These are phyloP conservation scores for Pythium aquatile DNA, from an alignment of 352 stramenopile species.

Conservation along the genomic window DNA sequence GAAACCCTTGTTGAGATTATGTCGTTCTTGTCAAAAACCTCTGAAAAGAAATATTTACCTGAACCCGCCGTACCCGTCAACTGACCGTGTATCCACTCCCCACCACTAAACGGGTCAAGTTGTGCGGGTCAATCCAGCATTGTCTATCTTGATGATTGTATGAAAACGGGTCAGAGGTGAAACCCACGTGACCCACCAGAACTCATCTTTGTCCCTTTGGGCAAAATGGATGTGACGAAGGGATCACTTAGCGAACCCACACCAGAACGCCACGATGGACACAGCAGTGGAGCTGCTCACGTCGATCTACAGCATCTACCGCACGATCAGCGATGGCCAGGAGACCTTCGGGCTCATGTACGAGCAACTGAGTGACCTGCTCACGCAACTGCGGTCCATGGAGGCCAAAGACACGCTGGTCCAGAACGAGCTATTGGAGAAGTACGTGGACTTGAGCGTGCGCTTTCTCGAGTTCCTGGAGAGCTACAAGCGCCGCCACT, in stretches of 20 bases:
- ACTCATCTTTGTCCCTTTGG: background rate
- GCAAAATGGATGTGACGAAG: background rate
- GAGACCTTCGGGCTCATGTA: slow-evolving; percentile 1
- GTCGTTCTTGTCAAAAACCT: background rate
- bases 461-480: slow-evolving; percentile 9
- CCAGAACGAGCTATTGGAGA: slow-evolving; percentile 1
- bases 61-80: background rate
- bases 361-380: slow-evolving; percentile 3
- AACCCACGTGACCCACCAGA: background rate
- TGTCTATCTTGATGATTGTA: background rate
- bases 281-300: slow-evolving; percentile 2
- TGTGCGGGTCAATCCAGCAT: background rate
- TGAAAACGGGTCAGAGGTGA: background rate
- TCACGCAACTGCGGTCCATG: slow-evolving; percentile 9
- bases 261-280: slow-evolving; percentile 3
- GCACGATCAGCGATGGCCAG: slow-evolving; percentile 4
- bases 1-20: too few species aligned
- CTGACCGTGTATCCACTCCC: background rate
- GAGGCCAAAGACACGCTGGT: background rate
- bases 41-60: background rate
- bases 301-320: slow-evolving; percentile 5
- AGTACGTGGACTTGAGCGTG: slow-evolving; percentile 3
- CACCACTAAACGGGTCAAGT: background rate
- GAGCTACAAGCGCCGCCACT: slow-evolving; percentile 1
- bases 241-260: background rate